These are phyloP conservation scores for Jimgerdemannia lactiflua DNA, from an alignment of 192 early-diverging fungal genomes.

Conservation along the genomic window DNA sequence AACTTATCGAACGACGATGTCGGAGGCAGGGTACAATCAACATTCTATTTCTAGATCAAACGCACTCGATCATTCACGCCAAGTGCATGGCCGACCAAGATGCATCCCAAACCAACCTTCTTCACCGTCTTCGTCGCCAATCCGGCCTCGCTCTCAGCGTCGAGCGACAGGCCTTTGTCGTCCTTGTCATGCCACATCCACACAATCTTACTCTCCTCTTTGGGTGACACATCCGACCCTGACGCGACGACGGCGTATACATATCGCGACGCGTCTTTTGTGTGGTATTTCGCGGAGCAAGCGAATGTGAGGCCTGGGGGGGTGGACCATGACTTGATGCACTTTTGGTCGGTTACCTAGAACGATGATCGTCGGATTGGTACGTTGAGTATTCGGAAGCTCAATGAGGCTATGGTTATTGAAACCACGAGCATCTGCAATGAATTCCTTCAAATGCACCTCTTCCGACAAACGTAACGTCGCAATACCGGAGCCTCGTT, in stretches of 20 bases:
- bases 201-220: slow-evolving; percentile 43
- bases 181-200: slow-evolving; percentile 48
- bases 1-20: slow-evolving; percentile 28
- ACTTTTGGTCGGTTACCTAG: slow-evolving; percentile 42
- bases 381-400: background rate
- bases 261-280: slow-evolving; percentile 21
- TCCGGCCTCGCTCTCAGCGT: slow-evolving; percentile 14
- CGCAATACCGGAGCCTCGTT: no score
- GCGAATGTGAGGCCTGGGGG: slow-evolving; percentile 43
- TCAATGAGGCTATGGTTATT: background rate
- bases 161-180: background rate
- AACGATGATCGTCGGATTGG: slow-evolving; percentile 30
- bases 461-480: no score
- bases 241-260: slow-evolving; percentile 45
- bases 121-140: slow-evolving; percentile 25
- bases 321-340: slow-evolving; percentile 46
- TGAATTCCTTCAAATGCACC: background rate
- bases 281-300: slow-evolving; percentile 15
- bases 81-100: slow-evolving; percentile 19
- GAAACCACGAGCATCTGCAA: background rate
- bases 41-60: no score
- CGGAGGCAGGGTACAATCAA: background rate
- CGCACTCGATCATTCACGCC: no score
- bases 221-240: slow-evolving; percentile 41
- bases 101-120: slow-evolving; percentile 21